Conservation (phyloP, 495 filamentous ascomycete genomes). For the Penicillium steckii region DNA sequence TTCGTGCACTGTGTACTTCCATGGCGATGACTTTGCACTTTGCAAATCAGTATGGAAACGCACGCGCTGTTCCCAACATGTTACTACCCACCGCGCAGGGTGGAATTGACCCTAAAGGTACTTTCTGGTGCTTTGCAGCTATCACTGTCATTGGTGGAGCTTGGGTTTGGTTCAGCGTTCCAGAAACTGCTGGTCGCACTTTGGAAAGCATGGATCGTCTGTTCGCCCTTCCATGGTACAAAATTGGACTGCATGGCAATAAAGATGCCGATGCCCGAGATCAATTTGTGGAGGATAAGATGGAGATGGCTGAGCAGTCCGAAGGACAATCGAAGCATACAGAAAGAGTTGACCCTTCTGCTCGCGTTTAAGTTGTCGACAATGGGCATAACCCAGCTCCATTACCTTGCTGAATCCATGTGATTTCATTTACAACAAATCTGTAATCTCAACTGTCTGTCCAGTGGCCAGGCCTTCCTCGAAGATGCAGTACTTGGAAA, state of each 20-base stretch:
- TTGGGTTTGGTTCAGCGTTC: conserved; percentile 54
- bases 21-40: conserved; percentile 57
- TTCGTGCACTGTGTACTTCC: conserved; percentile 38
- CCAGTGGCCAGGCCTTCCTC: too few species aligned
- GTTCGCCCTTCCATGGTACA: conserved; percentile 63
- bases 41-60: conserved; percentile 67
- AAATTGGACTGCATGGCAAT: conserved; percentile 55
- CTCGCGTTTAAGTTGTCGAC: neutral
- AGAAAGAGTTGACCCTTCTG: neutral
- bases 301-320: conserved; percentile 9
- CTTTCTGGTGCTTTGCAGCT: conserved; percentile 66
- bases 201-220: conserved; percentile 59
- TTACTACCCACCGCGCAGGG: conserved; percentile 31
- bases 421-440: too few species aligned
- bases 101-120: conserved; percentile 42
- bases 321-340: neutral
- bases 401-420: too few species aligned
- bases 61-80: conserved; percentile 53
- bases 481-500: too few species aligned
- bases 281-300: conserved; percentile 21
- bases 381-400: too few species aligned
- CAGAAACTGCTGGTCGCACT: conserved; percentile 35
- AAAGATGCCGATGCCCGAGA: conserved; percentile 49
- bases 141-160: conserved; percentile 53
- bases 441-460: too few species aligned